Percentiles rank a stretch among this genome's conserved stretches.
Conservation (phyloP, 2,329 filamentous ascomycete genomes). For the Fusarium longipes region DNA sequence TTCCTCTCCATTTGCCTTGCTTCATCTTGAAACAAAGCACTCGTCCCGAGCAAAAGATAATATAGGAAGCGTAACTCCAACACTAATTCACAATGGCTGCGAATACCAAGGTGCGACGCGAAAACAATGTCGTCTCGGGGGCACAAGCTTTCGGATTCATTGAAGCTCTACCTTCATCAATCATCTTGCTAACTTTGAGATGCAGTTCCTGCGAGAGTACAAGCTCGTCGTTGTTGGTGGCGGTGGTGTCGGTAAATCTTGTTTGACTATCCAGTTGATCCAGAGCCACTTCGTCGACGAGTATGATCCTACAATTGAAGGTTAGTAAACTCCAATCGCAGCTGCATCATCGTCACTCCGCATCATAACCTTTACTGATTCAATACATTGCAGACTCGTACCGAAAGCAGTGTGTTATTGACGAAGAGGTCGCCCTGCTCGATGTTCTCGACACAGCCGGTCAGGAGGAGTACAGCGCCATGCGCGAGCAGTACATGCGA, state of each 20-base stretch:
- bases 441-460: conserved; percentile 98
- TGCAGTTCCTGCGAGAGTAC: conserved; percentile 87
- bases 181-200: conserved; percentile 31
- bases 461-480: conserved; percentile 98
- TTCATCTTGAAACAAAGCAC: conserved; percentile 25
- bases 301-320: conserved; percentile 99
- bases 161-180: not conserved
- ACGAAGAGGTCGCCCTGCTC: conserved; percentile 96
- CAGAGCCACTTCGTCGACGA: conserved; percentile 99
- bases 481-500: conserved; percentile 99
- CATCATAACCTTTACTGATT: conserved; percentile 35
- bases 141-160: not conserved
- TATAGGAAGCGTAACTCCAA: conserved; percentile 37
- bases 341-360: not conserved
- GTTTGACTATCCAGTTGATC: conserved; percentile 96
- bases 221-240: conserved; percentile 97
- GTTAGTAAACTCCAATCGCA: conserved; percentile 60
- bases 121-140: not conserved
- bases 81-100: conserved; percentile 49
- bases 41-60: conserved; percentile 27
- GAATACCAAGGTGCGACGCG: conserved; percentile 51
- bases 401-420: conserved; percentile 99
- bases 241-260: conserved; percentile 98
- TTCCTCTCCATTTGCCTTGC: conserved; percentile 33
- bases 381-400: conserved; percentile 80